These are phyloP conservation scores for Calcarisporium arbuscula DNA, from an alignment of 2,329 filamentous ascomycete genomes.

Conservation along the genomic window DNA sequence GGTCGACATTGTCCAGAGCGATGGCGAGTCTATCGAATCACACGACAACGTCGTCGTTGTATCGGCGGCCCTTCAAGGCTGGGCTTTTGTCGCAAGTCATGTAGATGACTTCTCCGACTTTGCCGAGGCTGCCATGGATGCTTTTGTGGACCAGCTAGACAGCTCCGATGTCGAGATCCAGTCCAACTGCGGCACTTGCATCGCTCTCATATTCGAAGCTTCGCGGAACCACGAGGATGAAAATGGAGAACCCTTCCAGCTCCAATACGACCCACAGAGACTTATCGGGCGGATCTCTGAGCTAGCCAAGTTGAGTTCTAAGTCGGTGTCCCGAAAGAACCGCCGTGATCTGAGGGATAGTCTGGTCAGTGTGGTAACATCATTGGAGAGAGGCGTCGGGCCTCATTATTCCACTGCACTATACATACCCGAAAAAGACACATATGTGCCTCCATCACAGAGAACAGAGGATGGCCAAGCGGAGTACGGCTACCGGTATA, in stretches of 20 bases:
- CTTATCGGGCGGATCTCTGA: constrained; percentile 42
- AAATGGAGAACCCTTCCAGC: constrained; percentile 40
- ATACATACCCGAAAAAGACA: constrained; percentile 32
- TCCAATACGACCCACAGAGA: constrained; percentile 44
- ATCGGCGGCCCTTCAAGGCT: constrained; percentile 67
- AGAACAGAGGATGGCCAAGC: constrained; percentile 35
- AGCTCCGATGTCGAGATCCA: constrained; percentile 68
- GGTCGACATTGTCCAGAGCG: constrained; percentile 71
- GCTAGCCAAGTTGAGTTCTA: constrained; percentile 40
- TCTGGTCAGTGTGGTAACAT: constrained; percentile 47
- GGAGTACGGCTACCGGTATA: constrained; percentile 48
- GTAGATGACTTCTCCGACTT: constrained; percentile 67
- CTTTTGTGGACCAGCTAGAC: constrained; percentile 80
- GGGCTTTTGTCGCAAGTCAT: constrained; percentile 74
- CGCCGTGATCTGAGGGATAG: constrained; percentile 41
- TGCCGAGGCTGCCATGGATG: constrained; percentile 68
- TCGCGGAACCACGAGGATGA: constrained; percentile 42
- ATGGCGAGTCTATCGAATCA: constrained; percentile 67
- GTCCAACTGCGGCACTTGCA: constrained; percentile 70
- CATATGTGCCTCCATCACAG: constrained; percentile 34
- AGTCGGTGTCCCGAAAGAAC: constrained; percentile 42
- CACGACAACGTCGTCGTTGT: constrained; percentile 66
- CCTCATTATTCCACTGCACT: constrained; percentile 47
- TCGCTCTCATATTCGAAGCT: constrained; percentile 77
- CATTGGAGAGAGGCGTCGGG: constrained; percentile 46